Evolutionary conservation across 257 asterid genomes (phyloP).

Genomic region (Forsythia viridissima): DNA sequence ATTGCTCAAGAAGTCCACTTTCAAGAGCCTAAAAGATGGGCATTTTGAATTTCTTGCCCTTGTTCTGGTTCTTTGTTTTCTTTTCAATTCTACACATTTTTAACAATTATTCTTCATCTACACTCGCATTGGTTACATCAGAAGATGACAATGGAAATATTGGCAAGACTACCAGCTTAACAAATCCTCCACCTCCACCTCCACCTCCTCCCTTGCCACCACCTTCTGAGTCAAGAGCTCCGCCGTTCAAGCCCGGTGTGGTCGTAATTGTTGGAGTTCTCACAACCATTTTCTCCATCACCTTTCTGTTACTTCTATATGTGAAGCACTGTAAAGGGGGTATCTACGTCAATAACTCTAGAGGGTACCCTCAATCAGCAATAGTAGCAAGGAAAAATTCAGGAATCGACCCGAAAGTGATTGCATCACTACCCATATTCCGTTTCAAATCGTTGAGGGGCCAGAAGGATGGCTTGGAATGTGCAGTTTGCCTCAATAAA

Average conservation of each 20-base stretch:
- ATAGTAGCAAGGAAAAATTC: slow-evolving; percentile 38
- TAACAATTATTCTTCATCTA: background rate
- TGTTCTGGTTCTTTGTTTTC: slow-evolving; percentile 20
- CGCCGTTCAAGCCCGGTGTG: slow-evolving; percentile 56
- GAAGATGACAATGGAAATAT: slow-evolving; percentile 3
- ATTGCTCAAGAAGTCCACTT: background rate
- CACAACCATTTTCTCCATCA: slow-evolving; percentile 60
- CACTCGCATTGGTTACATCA: slow-evolving; percentile 3
- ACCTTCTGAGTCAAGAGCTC: background rate
- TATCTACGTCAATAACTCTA: background rate
- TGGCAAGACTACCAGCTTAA: background rate
- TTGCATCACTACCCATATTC: slow-evolving; percentile 69
- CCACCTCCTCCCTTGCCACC: slow-evolving; percentile 29
- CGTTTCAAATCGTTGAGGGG: slow-evolving; percentile 72
- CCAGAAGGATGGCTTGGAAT: slow-evolving; percentile 76
- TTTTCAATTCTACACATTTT: background rate
- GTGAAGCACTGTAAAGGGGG: slow-evolving; percentile 67
- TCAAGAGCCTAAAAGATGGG: slow-evolving; percentile 35
- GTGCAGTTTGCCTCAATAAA: slow-evolving; percentile 70
- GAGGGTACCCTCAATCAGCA: slow-evolving; percentile 23
- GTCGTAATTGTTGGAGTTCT: slow-evolving; percentile 53
- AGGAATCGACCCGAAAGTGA: slow-evolving; percentile 54
- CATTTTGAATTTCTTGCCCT: slow-evolving; percentile 22
- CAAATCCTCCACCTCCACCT: slow-evolving; percentile 21
- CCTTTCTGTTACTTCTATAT: slow-evolving; percentile 61